phyloP scores from a whole-genome alignment of 768 basidiomycete species.

The Hygrophorus russula region DNA sequence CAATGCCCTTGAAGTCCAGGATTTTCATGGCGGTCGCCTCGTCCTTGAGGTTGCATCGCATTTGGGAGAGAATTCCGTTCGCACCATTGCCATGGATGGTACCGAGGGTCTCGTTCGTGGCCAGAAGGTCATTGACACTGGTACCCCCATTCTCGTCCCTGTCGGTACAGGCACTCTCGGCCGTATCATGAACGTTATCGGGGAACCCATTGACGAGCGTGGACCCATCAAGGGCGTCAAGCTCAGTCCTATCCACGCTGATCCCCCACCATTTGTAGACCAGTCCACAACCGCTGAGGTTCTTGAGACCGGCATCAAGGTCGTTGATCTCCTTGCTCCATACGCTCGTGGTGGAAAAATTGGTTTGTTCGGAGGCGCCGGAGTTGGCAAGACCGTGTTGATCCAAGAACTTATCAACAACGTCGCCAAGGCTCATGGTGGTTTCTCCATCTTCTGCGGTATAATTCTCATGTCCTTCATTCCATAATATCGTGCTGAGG shows the following conservation, averaged over 20 bases:
- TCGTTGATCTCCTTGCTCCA: conserved; percentile 97
- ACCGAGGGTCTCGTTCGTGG: conserved; percentile 99
- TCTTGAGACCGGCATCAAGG: conserved; percentile 99
- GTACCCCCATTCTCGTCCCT: conserved; percentile 92
- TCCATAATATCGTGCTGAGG: conserved; percentile 2
- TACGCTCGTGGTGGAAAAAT: conserved; percentile 99
- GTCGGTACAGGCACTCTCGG: conserved; percentile 92
- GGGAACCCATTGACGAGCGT: conserved; percentile 99
- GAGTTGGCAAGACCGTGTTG: conserved; percentile 99
- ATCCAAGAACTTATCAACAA: conserved; percentile 99
- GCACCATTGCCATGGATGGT: conserved; percentile 99
- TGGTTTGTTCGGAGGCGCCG: conserved; percentile 99
- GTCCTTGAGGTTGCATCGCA: conserved; percentile 99
- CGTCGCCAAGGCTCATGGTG: conserved; percentile 99
- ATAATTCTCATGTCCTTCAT: conserved; percentile 13
- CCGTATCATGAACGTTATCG: conserved; percentile 99
- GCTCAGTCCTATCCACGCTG: conserved; percentile 88
- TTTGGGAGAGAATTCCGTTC: conserved; percentile 97
- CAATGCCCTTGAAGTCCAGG: conserved; percentile 96
- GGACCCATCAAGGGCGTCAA: conserved; percentile 97
- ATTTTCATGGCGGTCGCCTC: conserved; percentile 89
- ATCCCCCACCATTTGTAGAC: conserved; percentile 94
- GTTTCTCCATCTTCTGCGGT: conserved; percentile 99
- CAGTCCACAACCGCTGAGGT: conserved; percentile 99
- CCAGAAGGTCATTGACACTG: conserved; percentile 94